phyloP scores from a whole-genome alignment of 2,329 filamentous ascomycete genomes.

The Westerdykella aurantiaca region DNA sequence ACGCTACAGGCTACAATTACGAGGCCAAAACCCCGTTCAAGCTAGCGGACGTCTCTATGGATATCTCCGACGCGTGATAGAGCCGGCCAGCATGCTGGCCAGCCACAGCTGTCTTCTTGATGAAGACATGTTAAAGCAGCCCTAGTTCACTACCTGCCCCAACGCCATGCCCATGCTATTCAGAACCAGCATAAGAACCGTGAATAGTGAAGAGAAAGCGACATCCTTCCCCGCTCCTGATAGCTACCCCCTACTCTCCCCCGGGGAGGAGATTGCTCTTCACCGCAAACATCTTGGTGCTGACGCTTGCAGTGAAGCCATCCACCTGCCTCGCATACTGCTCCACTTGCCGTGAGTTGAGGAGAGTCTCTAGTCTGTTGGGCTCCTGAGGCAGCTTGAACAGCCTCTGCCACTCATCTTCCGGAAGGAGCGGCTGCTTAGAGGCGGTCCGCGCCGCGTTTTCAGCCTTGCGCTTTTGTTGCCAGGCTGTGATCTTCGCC shows the following conservation, averaged over 20 bases:
- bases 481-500: constrained; percentile 93
- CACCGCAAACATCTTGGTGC: constrained; percentile 96
- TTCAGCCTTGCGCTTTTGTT: constrained; percentile 93
- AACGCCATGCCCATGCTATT: constrained; percentile 38
- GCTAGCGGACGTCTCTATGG: neutral
- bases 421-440: constrained; percentile 82
- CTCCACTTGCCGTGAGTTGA: constrained; percentile 93
- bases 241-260: constrained; percentile 33
- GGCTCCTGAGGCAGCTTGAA: constrained; percentile 98
- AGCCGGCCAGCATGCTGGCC: constrained; percentile 18
- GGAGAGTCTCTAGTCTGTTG: constrained; percentile 83
- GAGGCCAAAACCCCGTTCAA: neutral
- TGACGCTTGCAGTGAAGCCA: constrained; percentile 86
- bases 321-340: constrained; percentile 98
- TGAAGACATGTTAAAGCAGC: constrained; percentile 1
- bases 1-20: neutral
- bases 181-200: constrained; percentile 27
- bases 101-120: constrained; percentile 3
- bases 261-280: constrained; percentile 62
- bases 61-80: constrained; percentile 6
- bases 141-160: constrained; percentile 15
- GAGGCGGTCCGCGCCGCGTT: constrained; percentile 77
- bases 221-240: constrained; percentile 2
- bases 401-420: constrained; percentile 96
- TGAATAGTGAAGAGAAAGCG: constrained; percentile 13